These are phyloP conservation scores for Lepiota subincarnata DNA, from an alignment of 768 basidiomycete genomes.

Conservation along the genomic window DNA sequence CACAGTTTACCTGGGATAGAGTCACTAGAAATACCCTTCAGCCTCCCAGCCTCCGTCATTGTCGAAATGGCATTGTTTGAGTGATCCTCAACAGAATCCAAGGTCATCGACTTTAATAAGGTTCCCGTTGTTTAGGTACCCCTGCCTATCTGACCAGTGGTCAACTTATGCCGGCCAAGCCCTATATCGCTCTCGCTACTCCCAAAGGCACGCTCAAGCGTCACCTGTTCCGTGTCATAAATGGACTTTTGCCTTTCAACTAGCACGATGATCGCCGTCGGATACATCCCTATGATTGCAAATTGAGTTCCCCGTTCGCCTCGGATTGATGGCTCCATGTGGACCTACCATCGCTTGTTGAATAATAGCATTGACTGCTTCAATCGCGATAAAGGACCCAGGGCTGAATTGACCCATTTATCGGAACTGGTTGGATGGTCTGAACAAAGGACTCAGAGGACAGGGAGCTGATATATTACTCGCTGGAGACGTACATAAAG, in stretches of 20 bases:
- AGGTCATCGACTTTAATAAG: too few relatives aligned
- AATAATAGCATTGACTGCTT: conserved; percentile 25
- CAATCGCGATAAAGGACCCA: conserved; percentile 20
- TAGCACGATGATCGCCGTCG: conserved; percentile 25
- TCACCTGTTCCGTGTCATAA: conserved; percentile 22
- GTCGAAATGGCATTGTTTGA: neutral
- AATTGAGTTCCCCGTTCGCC: neutral
- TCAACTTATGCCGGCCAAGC: neutral
- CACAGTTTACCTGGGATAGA: conserved; percentile 10
- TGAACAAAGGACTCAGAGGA: conserved; percentile 2
- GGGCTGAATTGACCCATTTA: conserved; percentile 23
- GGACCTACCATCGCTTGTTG: conserved; percentile 23
- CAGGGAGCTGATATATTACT: neutral
- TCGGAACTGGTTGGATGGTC: conserved; percentile 27
- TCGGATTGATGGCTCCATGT: neutral
- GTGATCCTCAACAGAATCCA: too few relatives aligned
- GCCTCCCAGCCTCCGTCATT: neutral
- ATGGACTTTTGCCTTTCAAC: conserved; percentile 25
- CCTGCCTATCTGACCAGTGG: neutral
- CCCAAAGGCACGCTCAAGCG: neutral
- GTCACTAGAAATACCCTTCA: neutral
- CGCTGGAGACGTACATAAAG: conserved; percentile 20
- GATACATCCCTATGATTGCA: conserved; percentile 22
- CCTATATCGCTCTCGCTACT: neutral
- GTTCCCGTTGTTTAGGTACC: neutral